Percentiles rank a stretch among this genome's conserved stretches.
phyloP scores from a whole-genome alignment of 768 basidiomycete genomes.

The Antrodiella citrinella region DNA sequence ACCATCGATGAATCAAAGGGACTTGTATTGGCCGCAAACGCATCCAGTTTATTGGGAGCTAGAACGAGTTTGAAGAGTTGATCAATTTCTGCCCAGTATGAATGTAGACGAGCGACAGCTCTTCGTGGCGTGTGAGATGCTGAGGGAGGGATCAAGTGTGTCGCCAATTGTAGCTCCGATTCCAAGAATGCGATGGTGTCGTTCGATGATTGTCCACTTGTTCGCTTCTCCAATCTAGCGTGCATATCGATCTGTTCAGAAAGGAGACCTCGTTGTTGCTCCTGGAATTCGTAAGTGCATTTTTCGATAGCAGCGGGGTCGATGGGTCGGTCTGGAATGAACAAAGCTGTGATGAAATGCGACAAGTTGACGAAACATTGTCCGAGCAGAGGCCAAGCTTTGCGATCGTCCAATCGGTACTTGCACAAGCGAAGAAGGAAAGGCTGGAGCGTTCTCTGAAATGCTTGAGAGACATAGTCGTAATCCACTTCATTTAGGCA shows the following conservation, averaged over 20 bases:
- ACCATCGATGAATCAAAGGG: constrained; percentile 28
- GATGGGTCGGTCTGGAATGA: constrained; percentile 76
- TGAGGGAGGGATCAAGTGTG: neutral
- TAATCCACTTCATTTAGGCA: no score
- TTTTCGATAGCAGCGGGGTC: constrained; percentile 74
- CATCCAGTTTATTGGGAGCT: constrained; percentile 37
- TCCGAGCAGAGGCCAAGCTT: constrained; percentile 18
- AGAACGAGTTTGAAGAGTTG: constrained; percentile 65
- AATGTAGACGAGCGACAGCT: constrained; percentile 42
- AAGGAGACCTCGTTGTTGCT: constrained; percentile 32
- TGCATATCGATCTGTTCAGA: constrained; percentile 47
- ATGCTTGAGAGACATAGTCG: neutral
- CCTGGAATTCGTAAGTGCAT: constrained; percentile 36
- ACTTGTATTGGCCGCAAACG: constrained; percentile 34
- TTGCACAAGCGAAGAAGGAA: neutral
- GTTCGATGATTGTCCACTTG: constrained; percentile 50
- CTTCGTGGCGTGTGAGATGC: constrained; percentile 13
- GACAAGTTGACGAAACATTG: constrained; percentile 54
- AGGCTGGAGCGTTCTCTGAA: neutral
- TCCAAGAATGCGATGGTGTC: constrained; percentile 26
- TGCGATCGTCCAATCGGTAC: neutral
- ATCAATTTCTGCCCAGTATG: constrained; percentile 69
- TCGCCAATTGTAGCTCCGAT: neutral
- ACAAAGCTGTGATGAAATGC: constrained; percentile 55
- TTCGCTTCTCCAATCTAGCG: constrained; percentile 40